Conservation (phyloP, 2,329 filamentous ascomycete species). For the Cordyceps cateniannulata region DNA sequence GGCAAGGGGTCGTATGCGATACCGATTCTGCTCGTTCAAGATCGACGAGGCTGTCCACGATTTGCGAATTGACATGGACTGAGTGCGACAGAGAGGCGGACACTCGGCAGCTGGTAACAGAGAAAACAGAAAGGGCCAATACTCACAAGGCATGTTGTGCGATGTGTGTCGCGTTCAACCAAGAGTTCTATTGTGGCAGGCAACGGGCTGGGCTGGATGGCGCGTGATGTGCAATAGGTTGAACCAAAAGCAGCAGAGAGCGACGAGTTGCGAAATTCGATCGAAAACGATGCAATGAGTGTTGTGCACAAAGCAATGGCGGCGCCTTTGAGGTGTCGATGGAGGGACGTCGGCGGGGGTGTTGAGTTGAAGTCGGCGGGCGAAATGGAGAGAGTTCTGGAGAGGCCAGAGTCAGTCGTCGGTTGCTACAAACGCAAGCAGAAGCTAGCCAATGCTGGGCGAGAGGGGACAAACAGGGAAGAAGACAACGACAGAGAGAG, state of each 20-base stretch:
- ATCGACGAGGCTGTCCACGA: too few species aligned
- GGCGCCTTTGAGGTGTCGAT: neutral
- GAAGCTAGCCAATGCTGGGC: neutral
- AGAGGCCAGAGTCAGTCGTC: neutral
- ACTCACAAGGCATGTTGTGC: slow-evolving; percentile 12
- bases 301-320: neutral
- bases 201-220: neutral
- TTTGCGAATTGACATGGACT: too few species aligned
- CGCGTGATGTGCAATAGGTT: neutral
- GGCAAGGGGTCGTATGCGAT: neutral
- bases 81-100: too few species aligned
- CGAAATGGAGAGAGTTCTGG: neutral
- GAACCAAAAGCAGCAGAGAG: neutral
- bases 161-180: neutral
- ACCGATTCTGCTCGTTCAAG: too few species aligned
- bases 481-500: neutral
- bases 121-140: neutral
- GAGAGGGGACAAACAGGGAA: neutral
- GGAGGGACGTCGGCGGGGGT: neutral
- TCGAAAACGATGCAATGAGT: neutral
- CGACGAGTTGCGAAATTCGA: neutral
- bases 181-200: neutral
- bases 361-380: neutral
- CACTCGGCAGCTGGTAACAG: too few species aligned
- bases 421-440: neutral